Percentiles rank a stretch among this genome's conserved stretches.
phyloP scores from a whole-genome alignment of 106 monocot species.

The Allium cepa region DNA sequence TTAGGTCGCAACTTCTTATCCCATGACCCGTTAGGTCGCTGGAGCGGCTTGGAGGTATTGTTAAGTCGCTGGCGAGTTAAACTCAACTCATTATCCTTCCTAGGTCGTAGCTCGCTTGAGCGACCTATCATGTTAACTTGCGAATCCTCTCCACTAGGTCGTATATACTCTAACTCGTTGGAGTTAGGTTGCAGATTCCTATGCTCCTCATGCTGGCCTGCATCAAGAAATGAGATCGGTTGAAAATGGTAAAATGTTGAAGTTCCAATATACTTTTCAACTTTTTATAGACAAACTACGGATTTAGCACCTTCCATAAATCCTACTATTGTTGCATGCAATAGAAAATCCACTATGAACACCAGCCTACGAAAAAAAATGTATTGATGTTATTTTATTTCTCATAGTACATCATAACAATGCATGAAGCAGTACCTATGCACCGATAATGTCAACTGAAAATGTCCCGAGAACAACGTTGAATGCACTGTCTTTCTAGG shows the following conservation, averaged over 20 bases:
- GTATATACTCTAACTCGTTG: too few relatives aligned
- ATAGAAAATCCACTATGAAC: constrained; percentile 77
- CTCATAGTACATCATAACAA: not conserved
- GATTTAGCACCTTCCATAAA: constrained; percentile 76
- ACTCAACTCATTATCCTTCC: too few relatives aligned
- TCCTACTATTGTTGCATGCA: constrained; percentile 77
- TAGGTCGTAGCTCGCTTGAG: too few relatives aligned
- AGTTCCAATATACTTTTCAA: constrained; percentile 72
- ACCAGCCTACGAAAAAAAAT: constrained; percentile 33
- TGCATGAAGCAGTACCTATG: constrained; percentile 33
- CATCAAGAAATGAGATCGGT: constrained; percentile 71
- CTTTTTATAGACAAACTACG: constrained; percentile 76
- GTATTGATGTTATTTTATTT: not conserved
- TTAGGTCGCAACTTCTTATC: too few relatives aligned
- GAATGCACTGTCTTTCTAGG: too few relatives aligned
- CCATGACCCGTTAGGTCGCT: too few relatives aligned
- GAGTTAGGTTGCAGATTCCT: too few relatives aligned
- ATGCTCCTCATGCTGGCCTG: too few relatives aligned
- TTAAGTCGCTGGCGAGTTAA: too few relatives aligned
- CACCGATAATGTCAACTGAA: constrained; percentile 59
- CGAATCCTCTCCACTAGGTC: too few relatives aligned
- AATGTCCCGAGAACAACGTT: constrained; percentile 82
- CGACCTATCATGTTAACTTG: too few relatives aligned
- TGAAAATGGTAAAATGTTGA: constrained; percentile 47
- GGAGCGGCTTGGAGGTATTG: too few relatives aligned